Evolutionary conservation across 2,329 filamentous ascomycete species (phyloP).

Genomic region (Pyricularia pennisetigena): DNA sequence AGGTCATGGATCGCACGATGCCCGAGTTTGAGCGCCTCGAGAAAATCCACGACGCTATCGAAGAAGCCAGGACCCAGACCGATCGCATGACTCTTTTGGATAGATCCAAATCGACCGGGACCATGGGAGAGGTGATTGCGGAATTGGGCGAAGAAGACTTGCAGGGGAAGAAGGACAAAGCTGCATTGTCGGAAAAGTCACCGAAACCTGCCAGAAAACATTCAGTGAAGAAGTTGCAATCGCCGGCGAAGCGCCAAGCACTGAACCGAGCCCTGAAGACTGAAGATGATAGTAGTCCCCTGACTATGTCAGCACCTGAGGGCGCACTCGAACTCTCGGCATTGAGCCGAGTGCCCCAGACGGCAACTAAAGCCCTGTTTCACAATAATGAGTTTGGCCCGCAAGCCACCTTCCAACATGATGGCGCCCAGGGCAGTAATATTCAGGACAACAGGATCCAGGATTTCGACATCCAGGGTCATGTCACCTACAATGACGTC

Average conservation of each 20-base stretch:
- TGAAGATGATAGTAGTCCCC: not conserved
- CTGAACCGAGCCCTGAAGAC: not conserved
- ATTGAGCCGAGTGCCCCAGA: not conserved
- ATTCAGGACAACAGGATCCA: not conserved
- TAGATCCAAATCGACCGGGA: no score
- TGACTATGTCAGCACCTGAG: not conserved
- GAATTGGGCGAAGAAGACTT: not conserved
- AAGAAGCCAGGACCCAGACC: not conserved
- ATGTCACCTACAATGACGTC: not conserved
- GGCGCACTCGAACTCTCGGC: not conserved
- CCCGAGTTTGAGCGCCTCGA: not conserved
- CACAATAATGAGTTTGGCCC: not conserved
- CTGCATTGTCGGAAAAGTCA: not conserved
- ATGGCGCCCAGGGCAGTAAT: not conserved
- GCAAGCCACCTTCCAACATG: not conserved
- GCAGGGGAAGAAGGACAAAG: not conserved
- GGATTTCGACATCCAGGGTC: not conserved
- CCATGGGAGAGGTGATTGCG: not conserved
- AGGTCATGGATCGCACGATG: not conserved
- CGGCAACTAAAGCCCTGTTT: not conserved
- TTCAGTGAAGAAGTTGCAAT: not conserved
- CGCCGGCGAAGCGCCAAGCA: not conserved
- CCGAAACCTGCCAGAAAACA: not conserved
- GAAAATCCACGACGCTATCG: not conserved
- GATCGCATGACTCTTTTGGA: not conserved